Evolutionary conservation across 106 monocot species (phyloP), one percentile per base, ranked within the genome.

Genomic region (Dendrobium officinale): DNA sequence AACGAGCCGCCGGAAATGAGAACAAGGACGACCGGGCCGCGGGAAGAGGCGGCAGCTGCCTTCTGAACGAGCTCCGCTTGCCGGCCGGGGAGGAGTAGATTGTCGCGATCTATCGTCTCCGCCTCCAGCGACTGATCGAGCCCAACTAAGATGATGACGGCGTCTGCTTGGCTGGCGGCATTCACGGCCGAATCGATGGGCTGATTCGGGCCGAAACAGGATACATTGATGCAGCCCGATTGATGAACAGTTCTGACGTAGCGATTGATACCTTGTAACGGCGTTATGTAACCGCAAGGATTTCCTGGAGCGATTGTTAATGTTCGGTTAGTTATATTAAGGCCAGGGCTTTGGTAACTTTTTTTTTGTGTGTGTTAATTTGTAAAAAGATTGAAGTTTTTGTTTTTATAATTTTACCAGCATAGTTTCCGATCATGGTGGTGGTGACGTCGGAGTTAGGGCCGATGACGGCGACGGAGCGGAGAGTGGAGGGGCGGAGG

Each of bases 381-480:
- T 70, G 68, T 1, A 31, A 37, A 74, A 6, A 43, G 44, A 45
- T 1, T 75, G 72, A 27, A 37, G 37, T 37, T 37, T 37, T 51
- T 51, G 1, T 51, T 51, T 51, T 51, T 15, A 13, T 51, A 11
- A 1, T 1, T 33, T 13, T 78, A 80, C 89, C 92, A 0, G 95
- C 93, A 9, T 95, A 95, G 76, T 95, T 95, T 15, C 95, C 95
- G 47, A 93, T 90, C 95, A 95, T 95, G 55, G 95, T 85, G 42
- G 70, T 26, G 10, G 90, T 90, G 72, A 70, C 88, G 19, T 84
- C 89, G 2, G 95, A 77, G 84, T 95, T 88, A 15, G 95, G 95
- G 19, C 95, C 95, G 61, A 95, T 40, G 27, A 95, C 90, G 6
- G 91, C 92, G 11, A 95, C 82, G 5, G 26, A 79, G 4, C 59